Percentiles rank a stretch among this genome's conserved stretches.
Evolutionary conservation across 139 green algal species (phyloP).

Genomic region (Chlorella sorokiniana): DNA sequence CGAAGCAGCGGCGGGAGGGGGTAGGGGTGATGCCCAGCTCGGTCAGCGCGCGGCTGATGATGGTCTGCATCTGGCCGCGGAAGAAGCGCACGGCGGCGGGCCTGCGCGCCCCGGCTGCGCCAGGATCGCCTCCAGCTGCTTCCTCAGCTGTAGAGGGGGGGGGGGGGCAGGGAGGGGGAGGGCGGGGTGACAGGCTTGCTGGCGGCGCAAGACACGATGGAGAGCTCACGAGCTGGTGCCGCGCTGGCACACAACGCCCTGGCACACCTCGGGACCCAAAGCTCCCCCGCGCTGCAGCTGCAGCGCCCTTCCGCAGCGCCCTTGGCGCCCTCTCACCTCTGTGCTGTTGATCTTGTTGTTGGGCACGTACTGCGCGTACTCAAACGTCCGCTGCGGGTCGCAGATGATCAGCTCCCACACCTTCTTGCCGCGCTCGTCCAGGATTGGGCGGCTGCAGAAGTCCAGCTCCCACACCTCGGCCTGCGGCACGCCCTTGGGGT

Average conservation of each 20-base stretch:
- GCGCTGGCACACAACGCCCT: too few relatives aligned
- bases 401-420: slow-evolving; percentile 98
- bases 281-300: too few relatives aligned
- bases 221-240: too few relatives aligned
- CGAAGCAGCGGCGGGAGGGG: slow-evolving; percentile 91
- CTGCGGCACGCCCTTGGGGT: slow-evolving; percentile 17
- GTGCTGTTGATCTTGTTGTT: slow-evolving; percentile 99
- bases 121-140: slow-evolving; percentile 78
- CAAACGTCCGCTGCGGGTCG: slow-evolving; percentile 79
- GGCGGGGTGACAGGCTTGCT: too few relatives aligned
- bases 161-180: neutral
- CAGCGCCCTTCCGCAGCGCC: too few relatives aligned
- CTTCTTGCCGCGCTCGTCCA: slow-evolving; percentile 97
- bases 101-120: slow-evolving; percentile 62
- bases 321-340: slow-evolving; percentile 58
- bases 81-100: slow-evolving; percentile 91
- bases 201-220: too few relatives aligned
- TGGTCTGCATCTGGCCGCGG: slow-evolving; percentile 97
- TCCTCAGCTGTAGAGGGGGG: slow-evolving; percentile 66
- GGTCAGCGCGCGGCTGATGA: slow-evolving; percentile 91
- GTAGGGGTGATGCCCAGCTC: slow-evolving; percentile 91
- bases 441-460: slow-evolving; percentile 94
- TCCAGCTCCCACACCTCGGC: slow-evolving; percentile 89
- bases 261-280: too few relatives aligned
- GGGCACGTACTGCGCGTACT: slow-evolving; percentile 94